phyloP scores from a whole-genome alignment of 345 rosid species.

The Eucalyptus curtisii region DNA sequence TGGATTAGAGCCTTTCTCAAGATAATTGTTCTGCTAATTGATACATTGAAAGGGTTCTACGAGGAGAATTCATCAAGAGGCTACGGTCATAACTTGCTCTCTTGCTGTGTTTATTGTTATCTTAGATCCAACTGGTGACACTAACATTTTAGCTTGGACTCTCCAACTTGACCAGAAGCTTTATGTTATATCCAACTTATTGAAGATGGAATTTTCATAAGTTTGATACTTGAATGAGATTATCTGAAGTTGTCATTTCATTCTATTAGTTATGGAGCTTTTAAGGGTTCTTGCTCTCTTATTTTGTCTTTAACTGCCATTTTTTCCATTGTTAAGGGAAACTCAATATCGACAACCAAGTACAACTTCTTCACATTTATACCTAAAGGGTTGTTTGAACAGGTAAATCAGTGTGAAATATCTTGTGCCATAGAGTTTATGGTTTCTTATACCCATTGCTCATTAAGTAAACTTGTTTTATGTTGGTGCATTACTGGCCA shows the following conservation, averaged over 20 bases:
- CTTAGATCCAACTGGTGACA: background rate
- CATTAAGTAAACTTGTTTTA: background rate
- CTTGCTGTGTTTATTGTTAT: background rate
- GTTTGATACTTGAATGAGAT: background rate
- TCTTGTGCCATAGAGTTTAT: background rate
- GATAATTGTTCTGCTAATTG: background rate
- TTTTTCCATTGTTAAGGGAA: constrained; percentile 39
- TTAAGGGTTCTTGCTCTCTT: background rate
- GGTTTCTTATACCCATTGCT: background rate
- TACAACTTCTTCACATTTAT: constrained; percentile 90
- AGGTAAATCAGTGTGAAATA: constrained; percentile 37
- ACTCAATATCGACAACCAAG: constrained; percentile 92
- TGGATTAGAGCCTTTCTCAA: background rate
- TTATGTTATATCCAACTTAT: background rate
- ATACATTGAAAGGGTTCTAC: background rate
- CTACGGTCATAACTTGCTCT: background rate
- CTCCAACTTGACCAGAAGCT: background rate
- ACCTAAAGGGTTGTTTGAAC: constrained; percentile 97
- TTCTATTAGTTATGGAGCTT: background rate
- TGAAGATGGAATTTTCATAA: background rate
- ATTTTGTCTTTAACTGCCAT: background rate
- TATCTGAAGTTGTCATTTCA: background rate
- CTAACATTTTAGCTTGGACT: background rate
- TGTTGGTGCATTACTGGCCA: background rate
- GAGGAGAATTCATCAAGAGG: background rate